These are phyloP conservation scores for Harringtonia aguacate DNA, from an alignment of 2,329 filamentous ascomycete genomes.

Conservation along the genomic window DNA sequence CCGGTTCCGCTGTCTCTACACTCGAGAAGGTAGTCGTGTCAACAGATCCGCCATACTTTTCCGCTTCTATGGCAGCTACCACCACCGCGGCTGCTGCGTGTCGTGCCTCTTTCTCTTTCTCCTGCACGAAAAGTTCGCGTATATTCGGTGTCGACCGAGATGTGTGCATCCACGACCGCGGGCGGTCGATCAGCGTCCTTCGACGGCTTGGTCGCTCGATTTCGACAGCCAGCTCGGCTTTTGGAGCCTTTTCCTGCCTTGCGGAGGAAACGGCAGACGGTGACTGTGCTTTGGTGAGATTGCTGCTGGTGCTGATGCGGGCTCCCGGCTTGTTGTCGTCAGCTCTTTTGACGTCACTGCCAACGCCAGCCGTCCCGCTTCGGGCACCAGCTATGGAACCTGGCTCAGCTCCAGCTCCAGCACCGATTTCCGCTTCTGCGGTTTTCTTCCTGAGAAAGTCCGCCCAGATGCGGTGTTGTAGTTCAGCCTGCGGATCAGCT, in stretches of 20 bases:
- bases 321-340: conserved; percentile 16
- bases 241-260: no score
- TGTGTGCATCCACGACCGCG: conserved; percentile 40
- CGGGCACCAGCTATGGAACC: background rate
- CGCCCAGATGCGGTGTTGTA: conserved; percentile 9
- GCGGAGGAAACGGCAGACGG: no score
- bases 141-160: conserved; percentile 30
- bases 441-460: conserved; percentile 5
- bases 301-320: conserved; percentile 9
- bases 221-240: conserved; percentile 10
- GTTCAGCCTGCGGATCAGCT: background rate
- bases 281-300: background rate
- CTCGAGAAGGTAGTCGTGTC: background rate
- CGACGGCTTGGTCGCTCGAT: conserved; percentile 26
- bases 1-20: background rate
- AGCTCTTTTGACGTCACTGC: background rate
- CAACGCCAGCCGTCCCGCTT: background rate
- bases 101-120: conserved; percentile 5
- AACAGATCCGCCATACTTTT: no score
- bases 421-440: background rate
- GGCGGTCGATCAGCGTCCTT: conserved; percentile 36
- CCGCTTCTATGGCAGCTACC: background rate
- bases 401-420: background rate
- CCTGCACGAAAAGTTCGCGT: conserved; percentile 18
- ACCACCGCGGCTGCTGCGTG: background rate